Conservation (phyloP, 2,329 filamentous ascomycete species). For the Nothomitra cinnamomea region DNA sequence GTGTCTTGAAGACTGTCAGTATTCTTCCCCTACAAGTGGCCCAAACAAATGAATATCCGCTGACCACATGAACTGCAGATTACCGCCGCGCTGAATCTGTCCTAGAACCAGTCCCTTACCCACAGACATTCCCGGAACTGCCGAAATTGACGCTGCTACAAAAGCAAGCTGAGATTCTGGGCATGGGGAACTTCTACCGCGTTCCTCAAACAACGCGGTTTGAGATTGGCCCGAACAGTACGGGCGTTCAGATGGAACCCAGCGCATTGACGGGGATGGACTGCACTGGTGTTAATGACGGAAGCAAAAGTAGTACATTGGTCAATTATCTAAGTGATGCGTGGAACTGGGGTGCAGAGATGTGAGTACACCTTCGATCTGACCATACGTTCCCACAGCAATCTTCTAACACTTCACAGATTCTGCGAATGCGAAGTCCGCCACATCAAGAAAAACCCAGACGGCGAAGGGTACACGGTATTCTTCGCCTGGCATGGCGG, state of each 20-base stretch:
- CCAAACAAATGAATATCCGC: neutral
- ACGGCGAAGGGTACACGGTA: constrained; percentile 39
- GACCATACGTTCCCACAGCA: neutral
- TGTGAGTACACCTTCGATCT: constrained; percentile 18
- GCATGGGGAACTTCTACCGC: constrained; percentile 34
- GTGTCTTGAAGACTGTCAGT: constrained; percentile 33
- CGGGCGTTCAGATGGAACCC: constrained; percentile 45
- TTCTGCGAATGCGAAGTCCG: constrained; percentile 53
- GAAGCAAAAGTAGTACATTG: constrained; percentile 47
- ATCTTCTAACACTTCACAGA: constrained; percentile 7
- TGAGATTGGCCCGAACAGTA: constrained; percentile 39
- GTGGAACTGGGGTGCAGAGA: constrained; percentile 55
- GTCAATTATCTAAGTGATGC: constrained; percentile 53
- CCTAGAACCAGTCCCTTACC: constrained; percentile 42
- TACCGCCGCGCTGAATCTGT: constrained; percentile 38
- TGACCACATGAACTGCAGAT: constrained; percentile 28
- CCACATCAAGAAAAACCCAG: constrained; percentile 37
- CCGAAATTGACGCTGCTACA: constrained; percentile 41
- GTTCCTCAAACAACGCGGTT: constrained; percentile 48
- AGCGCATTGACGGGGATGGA: constrained; percentile 46
- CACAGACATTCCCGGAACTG: constrained; percentile 37
- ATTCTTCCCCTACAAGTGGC: neutral
- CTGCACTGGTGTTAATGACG: constrained; percentile 46
- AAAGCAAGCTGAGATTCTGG: constrained; percentile 36
- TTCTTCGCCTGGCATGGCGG: constrained; percentile 48